A percentile compares a stretch with the other conserved stretches of the same genome.
phyloP scores from a whole-genome alignment of 495 filamentous ascomycete species.

The Hypoxylon perforatum region DNA sequence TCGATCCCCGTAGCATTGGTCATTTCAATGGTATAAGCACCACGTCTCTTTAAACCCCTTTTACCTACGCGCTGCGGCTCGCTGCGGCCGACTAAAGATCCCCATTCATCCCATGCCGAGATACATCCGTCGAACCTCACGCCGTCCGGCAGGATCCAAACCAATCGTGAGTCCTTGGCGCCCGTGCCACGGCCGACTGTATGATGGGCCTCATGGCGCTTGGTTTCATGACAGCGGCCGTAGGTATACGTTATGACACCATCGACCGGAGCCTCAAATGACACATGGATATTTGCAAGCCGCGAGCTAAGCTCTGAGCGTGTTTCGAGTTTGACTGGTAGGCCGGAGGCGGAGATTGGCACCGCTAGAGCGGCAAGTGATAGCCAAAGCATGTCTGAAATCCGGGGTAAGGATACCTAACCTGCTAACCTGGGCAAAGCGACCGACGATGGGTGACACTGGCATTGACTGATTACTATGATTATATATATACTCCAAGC shows the following conservation, averaged over 20 bases:
- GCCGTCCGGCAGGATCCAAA: constrained; percentile 66
- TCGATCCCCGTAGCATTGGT: constrained; percentile 63
- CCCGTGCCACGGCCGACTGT: constrained; percentile 37
- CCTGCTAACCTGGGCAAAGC: background rate
- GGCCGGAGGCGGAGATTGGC: constrained; percentile 12
- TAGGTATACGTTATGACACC: constrained; percentile 55
- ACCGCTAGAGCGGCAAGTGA: constrained; percentile 25
- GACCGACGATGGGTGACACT: background rate
- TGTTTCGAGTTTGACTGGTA: constrained; percentile 53
- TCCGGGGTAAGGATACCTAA: background rate
- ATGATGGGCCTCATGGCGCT: constrained; percentile 46
- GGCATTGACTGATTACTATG: constrained; percentile 8
- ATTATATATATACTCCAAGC: constrained; percentile 23
- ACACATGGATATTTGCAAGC: constrained; percentile 58
- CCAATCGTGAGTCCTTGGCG: constrained; percentile 50
- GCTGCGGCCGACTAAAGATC: constrained; percentile 56
- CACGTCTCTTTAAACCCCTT: constrained; percentile 44
- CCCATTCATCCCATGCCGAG: constrained; percentile 59
- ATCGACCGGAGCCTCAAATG: constrained; percentile 38
- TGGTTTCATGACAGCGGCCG: constrained; percentile 46
- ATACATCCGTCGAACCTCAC: constrained; percentile 59
- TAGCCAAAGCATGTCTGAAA: constrained; percentile 31
- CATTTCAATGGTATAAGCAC: constrained; percentile 56
- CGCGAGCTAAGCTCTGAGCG: constrained; percentile 52
- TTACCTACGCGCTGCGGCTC: constrained; percentile 48